Evolutionary conservation across 257 asterid species (phyloP), one percentile per base, ranked within the genome.

Genomic region (Primulina huaijiensis): DNA sequence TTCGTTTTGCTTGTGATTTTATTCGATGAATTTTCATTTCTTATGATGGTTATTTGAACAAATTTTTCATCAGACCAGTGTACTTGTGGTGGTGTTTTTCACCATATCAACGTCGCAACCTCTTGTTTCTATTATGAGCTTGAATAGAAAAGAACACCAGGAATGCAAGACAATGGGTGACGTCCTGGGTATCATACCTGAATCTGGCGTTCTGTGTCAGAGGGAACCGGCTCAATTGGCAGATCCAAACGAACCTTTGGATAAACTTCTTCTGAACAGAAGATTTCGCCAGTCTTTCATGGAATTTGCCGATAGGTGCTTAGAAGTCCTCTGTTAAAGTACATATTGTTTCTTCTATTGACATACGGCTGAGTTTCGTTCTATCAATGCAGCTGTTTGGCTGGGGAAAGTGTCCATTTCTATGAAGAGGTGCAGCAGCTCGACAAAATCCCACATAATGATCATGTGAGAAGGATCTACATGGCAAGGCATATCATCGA

Each of bases 401-500:
- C 97, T 14, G 97, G 97, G 75, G 97, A 90, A 81, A 88, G 92
- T 67, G 82, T 90, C 76, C 95, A 84, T 76, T 88, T 90, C 72
- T 85, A 88, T 14, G 92, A 87, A 59, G 97, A 90, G 83, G 92
- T 88, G 33, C 96, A 87, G 65, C 95, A 82, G 75, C 89, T 88
- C 52, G 94, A 87, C 65, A 85, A 79, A 81, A 85, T 90, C 70
- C 85, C 90, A 65, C 70, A 37, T 67, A 68, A 74, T 23, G 95
- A 90, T 82, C 85, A 92, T 27, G 83, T 87, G 35, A 77, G 88
- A 81, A 82, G 97, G 84, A 84, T 90, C 70, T 90, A 88, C 84
- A 90, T 90, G 97, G 95, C 95, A 17, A 87, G 95, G 19, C 97
- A 90, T 74, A 90, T 90, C 38, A 89, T 90, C 25, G 87, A 85